Conservation (phyloP, 1,284 basidiomycete species). For the Puccinia sorghi region DNA sequence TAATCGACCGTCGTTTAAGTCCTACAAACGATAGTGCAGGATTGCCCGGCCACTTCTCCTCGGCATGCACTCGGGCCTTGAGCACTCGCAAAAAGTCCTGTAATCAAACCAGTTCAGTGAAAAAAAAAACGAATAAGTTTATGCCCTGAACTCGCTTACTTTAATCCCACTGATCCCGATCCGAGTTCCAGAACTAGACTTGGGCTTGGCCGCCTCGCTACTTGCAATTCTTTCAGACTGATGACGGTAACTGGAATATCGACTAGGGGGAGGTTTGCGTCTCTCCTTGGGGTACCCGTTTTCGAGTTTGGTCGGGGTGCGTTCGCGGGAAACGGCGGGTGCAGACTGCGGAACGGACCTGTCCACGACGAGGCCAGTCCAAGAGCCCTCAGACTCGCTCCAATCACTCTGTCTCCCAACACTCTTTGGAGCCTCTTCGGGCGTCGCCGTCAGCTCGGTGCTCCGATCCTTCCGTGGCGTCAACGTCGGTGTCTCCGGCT, state of each 20-base stretch:
- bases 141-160: neutral
- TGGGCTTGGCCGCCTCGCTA: neutral
- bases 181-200: slow-evolving; percentile 18
- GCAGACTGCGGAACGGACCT: neutral
- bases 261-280: neutral
- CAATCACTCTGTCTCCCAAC: slow-evolving; percentile 17
- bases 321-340: neutral
- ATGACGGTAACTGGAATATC: slow-evolving; percentile 22
- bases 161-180: slow-evolving; percentile 41
- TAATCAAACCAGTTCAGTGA: too few relatives aligned
- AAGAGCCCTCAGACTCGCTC: slow-evolving; percentile 19
- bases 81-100: slow-evolving; percentile 47
- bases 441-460: neutral
- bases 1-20: slow-evolving; percentile 12
- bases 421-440: too few relatives aligned
- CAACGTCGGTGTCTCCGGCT: neutral
- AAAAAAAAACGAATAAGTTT: neutral
- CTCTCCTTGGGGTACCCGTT: neutral
- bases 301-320: neutral
- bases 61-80: slow-evolving; percentile 32
- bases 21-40: neutral
- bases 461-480: neutral
- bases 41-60: slow-evolving; percentile 19
- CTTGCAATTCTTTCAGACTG: neutral
- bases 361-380: neutral